Evolutionary conservation across 352 stramenopile genomes (phyloP).

Genomic region (Pythium myriotylum): DNA sequence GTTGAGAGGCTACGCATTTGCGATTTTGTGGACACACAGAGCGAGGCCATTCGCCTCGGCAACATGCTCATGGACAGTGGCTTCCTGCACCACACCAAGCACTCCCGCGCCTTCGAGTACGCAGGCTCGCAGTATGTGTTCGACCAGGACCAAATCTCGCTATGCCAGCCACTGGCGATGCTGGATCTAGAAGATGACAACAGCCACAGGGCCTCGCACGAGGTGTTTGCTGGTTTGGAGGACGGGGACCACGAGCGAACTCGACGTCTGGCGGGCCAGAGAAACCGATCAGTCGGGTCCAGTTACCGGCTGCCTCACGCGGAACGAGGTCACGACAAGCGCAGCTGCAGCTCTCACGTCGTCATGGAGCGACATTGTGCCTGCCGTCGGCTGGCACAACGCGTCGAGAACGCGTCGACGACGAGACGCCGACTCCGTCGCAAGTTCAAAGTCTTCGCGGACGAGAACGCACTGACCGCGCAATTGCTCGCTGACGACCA

Average conservation of each 20-base stretch:
- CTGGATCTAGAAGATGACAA: constrained; percentile 6
- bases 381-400: constrained; percentile 32
- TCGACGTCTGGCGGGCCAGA: neutral
- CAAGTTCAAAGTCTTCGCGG: constrained; percentile 9
- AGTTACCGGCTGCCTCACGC: neutral
- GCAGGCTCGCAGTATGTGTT: constrained; percentile 29
- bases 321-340: neutral
- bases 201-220: neutral
- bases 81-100: constrained; percentile 39
- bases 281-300: neutral
- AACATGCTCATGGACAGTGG: constrained; percentile 45
- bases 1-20: constrained; percentile 20
- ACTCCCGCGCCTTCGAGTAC: constrained; percentile 27
- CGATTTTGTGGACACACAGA: constrained; percentile 5
- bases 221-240: neutral
- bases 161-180: constrained; percentile 27
- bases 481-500: constrained; percentile 16
- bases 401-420: constrained; percentile 4
- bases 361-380: constrained; percentile 15
- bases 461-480: constrained; percentile 27
- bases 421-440: constrained; percentile 13
- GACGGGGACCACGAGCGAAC: neutral
- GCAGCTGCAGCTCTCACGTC: neutral
- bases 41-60: constrained; percentile 38
- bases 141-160: constrained; percentile 31